Conservation (phyloP, 129 eudicot species). For the Tanacetum coccineum region DNA sequence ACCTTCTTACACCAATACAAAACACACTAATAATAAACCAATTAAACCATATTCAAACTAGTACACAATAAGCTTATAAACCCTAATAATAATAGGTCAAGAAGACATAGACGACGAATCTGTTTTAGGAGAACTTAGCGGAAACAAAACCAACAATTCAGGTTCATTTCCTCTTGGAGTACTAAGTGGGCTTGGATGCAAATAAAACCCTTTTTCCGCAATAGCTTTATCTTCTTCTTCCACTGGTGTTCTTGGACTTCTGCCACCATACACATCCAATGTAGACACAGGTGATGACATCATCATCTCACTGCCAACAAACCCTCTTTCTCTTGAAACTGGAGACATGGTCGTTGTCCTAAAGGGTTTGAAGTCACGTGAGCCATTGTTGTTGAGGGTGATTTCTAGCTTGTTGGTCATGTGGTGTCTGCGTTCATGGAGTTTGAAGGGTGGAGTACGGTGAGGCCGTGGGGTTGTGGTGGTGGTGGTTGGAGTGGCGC, state of each 20-base stretch:
- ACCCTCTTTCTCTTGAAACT: constrained; percentile 27
- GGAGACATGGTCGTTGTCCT: constrained; percentile 12
- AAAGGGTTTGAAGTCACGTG: not conserved
- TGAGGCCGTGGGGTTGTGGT: constrained; percentile 33
- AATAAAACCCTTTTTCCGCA: constrained; percentile 75
- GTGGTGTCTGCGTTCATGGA: constrained; percentile 60
- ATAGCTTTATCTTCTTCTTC: constrained; percentile 63
- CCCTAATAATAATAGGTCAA: not conserved
- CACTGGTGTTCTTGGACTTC: constrained; percentile 45
- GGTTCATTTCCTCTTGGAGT: constrained; percentile 67
- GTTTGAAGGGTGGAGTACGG: constrained; percentile 54
- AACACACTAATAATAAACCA: constrained; percentile 17
- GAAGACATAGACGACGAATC: constrained; percentile 9
- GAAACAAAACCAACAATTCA: constrained; percentile 64
- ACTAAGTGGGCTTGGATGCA: constrained; percentile 58
- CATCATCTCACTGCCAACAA: constrained; percentile 26
- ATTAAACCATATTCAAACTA: not conserved
- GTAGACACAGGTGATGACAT: constrained; percentile 85
- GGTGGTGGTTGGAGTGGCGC: constrained; percentile 20
- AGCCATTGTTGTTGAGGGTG: constrained; percentile 42
- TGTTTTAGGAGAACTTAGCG: constrained; percentile 51
- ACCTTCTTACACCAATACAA: constrained; percentile 10
- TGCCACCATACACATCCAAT: constrained; percentile 48
- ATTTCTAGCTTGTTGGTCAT: constrained; percentile 56
- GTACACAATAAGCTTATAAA: not conserved